Percentiles rank a stretch among this genome's conserved stretches.
phyloP scores from a whole-genome alignment of 768 basidiomycete genomes.

The Crucibulum laeve region DNA sequence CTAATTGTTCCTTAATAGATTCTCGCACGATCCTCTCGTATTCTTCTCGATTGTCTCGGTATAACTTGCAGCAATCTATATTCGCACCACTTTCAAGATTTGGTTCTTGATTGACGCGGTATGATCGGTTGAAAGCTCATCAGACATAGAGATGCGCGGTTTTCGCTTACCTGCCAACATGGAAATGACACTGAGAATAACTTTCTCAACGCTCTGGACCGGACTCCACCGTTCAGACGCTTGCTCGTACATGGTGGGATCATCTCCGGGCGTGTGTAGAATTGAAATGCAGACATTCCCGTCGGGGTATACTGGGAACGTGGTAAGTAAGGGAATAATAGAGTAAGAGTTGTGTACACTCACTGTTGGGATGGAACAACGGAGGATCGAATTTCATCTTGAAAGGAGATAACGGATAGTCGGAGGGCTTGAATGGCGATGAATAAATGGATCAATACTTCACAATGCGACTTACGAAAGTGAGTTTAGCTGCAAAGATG shows the following conservation, averaged over 20 bases:
- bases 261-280: slow-evolving; percentile 89
- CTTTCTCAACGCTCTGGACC: slow-evolving; percentile 98
- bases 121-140: slow-evolving; percentile 12
- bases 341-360: slow-evolving; percentile 23
- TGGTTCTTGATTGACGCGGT: slow-evolving; percentile 55
- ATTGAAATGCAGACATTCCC: slow-evolving; percentile 99
- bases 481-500: slow-evolving; percentile 86
- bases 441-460: not conserved
- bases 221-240: slow-evolving; percentile 98
- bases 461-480: slow-evolving; percentile 63
- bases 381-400: slow-evolving; percentile 99
- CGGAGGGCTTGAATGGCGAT: slow-evolving; percentile 57
- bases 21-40: slow-evolving; percentile 85
- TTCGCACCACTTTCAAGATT: slow-evolving; percentile 98
- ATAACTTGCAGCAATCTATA: slow-evolving; percentile 95
- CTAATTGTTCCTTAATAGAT: slow-evolving; percentile 84
- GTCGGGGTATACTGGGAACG: slow-evolving; percentile 78
- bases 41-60: slow-evolving; percentile 83
- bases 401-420: slow-evolving; percentile 98
- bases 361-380: slow-evolving; percentile 95
- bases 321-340: slow-evolving; percentile 1
- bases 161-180: slow-evolving; percentile 83
- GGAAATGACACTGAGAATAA: slow-evolving; percentile 91
- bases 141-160: slow-evolving; percentile 4
- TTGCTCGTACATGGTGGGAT: slow-evolving; percentile 90